Evolutionary conservation across 192 early-diverging fungal genomes (phyloP).

Genomic region (Allomyces macrogynus): DNA sequence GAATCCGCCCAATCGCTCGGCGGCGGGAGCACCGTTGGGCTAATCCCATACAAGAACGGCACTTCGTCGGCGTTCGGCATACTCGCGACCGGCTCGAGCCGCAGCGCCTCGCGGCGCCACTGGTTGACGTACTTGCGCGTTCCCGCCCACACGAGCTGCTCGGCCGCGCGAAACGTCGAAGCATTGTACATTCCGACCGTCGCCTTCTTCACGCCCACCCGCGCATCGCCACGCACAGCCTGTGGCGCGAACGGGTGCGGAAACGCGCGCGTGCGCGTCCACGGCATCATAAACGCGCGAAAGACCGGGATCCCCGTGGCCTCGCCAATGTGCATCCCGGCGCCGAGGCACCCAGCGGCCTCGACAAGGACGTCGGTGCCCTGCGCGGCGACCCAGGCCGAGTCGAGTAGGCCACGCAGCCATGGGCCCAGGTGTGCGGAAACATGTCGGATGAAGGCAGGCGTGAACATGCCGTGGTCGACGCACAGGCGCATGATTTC

Average conservation of each 20-base stretch:
- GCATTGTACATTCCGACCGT: constrained; percentile 32
- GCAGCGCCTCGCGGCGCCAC: constrained; percentile 26
- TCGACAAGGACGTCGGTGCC: constrained; percentile 45
- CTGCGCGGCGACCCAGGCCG: constrained; percentile 33
- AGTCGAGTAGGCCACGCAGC: constrained; percentile 35
- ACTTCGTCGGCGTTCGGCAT: constrained; percentile 29
- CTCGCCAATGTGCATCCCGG: constrained; percentile 50
- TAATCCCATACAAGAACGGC: constrained; percentile 46
- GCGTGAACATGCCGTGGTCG: constrained; percentile 46
- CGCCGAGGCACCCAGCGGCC: constrained; percentile 36
- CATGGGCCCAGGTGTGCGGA: constrained; percentile 35
- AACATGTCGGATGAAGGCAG: constrained; percentile 35
- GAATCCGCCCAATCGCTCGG: constrained; percentile 46
- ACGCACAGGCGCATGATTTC: constrained; percentile 45
- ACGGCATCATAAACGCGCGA: constrained; percentile 49
- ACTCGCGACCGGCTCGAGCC: constrained; percentile 19
- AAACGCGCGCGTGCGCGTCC: constrained; percentile 49
- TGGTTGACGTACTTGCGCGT: constrained; percentile 30
- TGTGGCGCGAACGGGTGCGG: constrained; percentile 49
- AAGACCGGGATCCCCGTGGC: constrained; percentile 39
- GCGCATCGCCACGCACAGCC: constrained; percentile 7
- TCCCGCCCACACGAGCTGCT: constrained; percentile 45
- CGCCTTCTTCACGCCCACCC: not conserved
- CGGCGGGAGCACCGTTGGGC: constrained; percentile 30
- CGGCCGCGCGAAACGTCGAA: constrained; percentile 44